A percentile compares a stretch with the other conserved stretches of the same genome.
Conservation (phyloP, 441 rosid genomes). For the Bocquillonia castaneifolia region DNA sequence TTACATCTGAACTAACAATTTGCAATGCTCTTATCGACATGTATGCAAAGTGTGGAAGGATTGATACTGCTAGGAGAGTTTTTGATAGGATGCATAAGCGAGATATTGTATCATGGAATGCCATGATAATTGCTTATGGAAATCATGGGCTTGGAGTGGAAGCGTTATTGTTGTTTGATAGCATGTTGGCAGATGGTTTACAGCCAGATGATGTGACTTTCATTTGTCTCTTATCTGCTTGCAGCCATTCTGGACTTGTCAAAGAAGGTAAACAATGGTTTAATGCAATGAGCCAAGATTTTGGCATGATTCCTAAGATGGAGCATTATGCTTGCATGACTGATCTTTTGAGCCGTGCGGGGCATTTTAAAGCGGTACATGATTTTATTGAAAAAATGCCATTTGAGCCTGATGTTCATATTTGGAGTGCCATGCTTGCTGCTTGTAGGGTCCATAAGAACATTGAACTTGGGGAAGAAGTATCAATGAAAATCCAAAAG, state of each 20-base stretch:
- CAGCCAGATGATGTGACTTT: conserved; percentile 32
- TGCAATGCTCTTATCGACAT: conserved; percentile 34
- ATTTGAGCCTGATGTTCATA: conserved; percentile 29
- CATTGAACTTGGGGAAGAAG: conserved; percentile 32
- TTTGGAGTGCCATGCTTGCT: conserved; percentile 31
- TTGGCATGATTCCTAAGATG: conserved; percentile 25
- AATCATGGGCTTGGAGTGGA: conserved; percentile 32
- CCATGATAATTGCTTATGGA: conserved; percentile 30
- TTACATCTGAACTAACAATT: conserved; percentile 12
- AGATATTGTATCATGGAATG: conserved; percentile 32
- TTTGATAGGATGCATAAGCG: conserved; percentile 25
- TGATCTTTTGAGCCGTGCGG: conserved; percentile 31
- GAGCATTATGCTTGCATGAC: conserved; percentile 34
- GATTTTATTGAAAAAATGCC: conserved; percentile 30
- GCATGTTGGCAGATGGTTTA: conserved; percentile 18
- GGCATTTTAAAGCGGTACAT: conserved; percentile 22
- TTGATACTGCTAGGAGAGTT: conserved; percentile 24
- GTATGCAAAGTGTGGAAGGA: conserved; percentile 37
- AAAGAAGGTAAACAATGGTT: conserved; percentile 28
- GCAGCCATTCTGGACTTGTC: conserved; percentile 35
- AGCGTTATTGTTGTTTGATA: conserved; percentile 23
- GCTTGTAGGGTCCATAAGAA: conserved; percentile 34
- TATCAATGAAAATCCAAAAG: conserved; percentile 28
- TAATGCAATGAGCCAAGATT: conserved; percentile 23
- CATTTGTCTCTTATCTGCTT: conserved; percentile 26